Conservation (phyloP, 345 rosid species). For the Noccaea caerulescens region DNA sequence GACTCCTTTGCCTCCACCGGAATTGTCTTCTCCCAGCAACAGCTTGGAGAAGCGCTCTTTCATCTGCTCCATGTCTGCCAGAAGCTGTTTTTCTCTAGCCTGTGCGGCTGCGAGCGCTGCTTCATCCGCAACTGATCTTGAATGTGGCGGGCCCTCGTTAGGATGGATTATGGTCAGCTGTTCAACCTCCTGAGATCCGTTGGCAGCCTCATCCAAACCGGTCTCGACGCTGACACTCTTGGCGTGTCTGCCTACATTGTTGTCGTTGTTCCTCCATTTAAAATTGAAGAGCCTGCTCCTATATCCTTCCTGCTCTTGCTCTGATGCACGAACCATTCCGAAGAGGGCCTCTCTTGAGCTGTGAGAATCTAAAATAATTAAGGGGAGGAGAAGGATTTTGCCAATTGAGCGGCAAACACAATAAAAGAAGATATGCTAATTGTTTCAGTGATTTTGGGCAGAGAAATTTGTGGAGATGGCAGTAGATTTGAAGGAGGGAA, state of each 20-base stretch:
- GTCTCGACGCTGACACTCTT: constrained; percentile 58
- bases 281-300: constrained; percentile 68
- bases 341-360: constrained; percentile 14
- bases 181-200: constrained; percentile 25
- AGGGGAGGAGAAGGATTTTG: not conserved
- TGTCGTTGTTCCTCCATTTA: constrained; percentile 55
- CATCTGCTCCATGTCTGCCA: constrained; percentile 58
- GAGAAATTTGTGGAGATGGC: constrained; percentile 21
- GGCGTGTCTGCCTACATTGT: constrained; percentile 43
- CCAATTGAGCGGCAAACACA: constrained; percentile 25
- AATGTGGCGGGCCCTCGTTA: constrained; percentile 34
- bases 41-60: constrained; percentile 67
- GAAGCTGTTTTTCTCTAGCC: constrained; percentile 50
- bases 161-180: constrained; percentile 31
- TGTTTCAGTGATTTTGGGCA: constrained; percentile 26
- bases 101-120: constrained; percentile 34
- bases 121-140: constrained; percentile 33
- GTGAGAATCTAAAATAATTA: not conserved
- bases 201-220: constrained; percentile 38
- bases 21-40: constrained; percentile 75
- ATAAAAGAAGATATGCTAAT: not conserved
- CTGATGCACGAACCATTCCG: constrained; percentile 59
- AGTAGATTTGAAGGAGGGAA: constrained; percentile 6
- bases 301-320: constrained; percentile 59
- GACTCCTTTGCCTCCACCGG: constrained; percentile 79